Base-by-base conservation (phyloP, 1,284 basidiomycete genomes). In the Cutaneotrichosporon mucoides region DNA sequence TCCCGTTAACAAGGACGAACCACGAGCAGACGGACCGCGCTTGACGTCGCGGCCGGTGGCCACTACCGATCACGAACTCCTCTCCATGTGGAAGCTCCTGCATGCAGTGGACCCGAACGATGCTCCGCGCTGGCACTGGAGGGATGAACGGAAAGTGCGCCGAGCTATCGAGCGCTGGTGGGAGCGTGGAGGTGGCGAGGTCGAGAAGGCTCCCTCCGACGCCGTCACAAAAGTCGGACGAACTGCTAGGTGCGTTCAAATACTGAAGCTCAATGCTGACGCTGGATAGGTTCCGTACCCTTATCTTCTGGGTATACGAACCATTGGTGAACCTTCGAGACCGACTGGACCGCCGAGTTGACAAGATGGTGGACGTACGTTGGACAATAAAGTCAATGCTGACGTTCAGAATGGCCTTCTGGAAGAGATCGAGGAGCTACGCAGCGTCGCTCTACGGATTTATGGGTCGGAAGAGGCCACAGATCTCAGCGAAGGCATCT, bases 281-380 rank as follows among this genome's bases (percentile, higher is more conserved):
- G 48, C 42, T 61, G 24, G 24, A 24, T 24, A 92, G 90, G 70
- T 95, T 89, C 74, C 83, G 84, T 3, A 89, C 90, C 0, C 81
- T 99, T 24, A 86, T 90, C 48, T 89, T 98, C 73, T 99, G 95
- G 95, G 79, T 99, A 2, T 93, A 90, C 69, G 87, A 92, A 5
- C 85, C 89, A 35, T 82, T 86, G 3, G 80, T 82, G 0, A 75
- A 79, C 1, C 79, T 99, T 9, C 81, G 86, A 42, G 78, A 81
- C 13, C 83, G 94, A 4, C 79, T 99, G 8, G 86, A 97, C 68
- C 75, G 74, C 5, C 84, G 96, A 8, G 88, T 98, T 1, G 91
- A 95, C 67, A 83, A 84, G 63, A 99, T 99, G 96, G 81, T 98
- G 43, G 79, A 87, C 79, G 89, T 93, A 63, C 6, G 13, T 38